Conservation (phyloP, 75 land plant genomes). For the Adiantum capillusveneris region DNA sequence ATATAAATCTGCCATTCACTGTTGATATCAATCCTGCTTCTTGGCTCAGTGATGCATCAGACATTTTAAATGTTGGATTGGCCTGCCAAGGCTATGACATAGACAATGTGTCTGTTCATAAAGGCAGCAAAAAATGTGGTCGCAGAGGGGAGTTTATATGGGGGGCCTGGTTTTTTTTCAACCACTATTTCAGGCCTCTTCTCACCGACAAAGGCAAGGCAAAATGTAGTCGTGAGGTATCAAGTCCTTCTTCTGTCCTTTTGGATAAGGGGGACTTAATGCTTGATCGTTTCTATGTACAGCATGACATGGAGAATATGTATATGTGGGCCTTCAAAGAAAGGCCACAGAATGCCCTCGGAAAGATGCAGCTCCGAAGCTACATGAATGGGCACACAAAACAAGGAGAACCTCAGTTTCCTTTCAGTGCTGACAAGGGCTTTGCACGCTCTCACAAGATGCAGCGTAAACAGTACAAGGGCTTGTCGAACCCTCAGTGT, state of each 20-base stretch:
- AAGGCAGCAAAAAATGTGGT: constrained; percentile 24
- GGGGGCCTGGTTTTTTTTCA: constrained; percentile 97
- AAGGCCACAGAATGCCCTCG: constrained; percentile 76
- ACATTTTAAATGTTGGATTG: constrained; percentile 48
- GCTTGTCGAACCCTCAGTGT: constrained; percentile 87
- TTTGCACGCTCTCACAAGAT: constrained; percentile 82
- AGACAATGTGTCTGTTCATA: constrained; percentile 25
- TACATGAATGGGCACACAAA: constrained; percentile 93
- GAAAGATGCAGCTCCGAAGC: constrained; percentile 94
- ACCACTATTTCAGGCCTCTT: constrained; percentile 71
- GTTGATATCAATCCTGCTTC: constrained; percentile 19
- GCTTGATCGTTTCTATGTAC: constrained; percentile 74
- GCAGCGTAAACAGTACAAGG: constrained; percentile 91
- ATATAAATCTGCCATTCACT: constrained; percentile 61
- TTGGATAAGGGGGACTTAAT: constrained; percentile 70
- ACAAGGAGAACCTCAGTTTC: constrained; percentile 79
- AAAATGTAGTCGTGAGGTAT: constrained; percentile 36
- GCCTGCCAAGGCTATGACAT: constrained; percentile 43
- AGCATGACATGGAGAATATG: constrained; percentile 98
- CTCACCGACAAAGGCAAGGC: constrained; percentile 62
- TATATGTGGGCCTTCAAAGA: constrained; percentile 98
- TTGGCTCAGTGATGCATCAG: constrained; percentile 36
- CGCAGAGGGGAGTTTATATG: constrained; percentile 74
- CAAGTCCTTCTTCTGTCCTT: constrained; percentile 28
- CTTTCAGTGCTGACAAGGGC: constrained; percentile 79